These are phyloP conservation scores for Porphyrellus sp. DNA, from an alignment of 1,284 basidiomycete species.

Conservation along the genomic window DNA sequence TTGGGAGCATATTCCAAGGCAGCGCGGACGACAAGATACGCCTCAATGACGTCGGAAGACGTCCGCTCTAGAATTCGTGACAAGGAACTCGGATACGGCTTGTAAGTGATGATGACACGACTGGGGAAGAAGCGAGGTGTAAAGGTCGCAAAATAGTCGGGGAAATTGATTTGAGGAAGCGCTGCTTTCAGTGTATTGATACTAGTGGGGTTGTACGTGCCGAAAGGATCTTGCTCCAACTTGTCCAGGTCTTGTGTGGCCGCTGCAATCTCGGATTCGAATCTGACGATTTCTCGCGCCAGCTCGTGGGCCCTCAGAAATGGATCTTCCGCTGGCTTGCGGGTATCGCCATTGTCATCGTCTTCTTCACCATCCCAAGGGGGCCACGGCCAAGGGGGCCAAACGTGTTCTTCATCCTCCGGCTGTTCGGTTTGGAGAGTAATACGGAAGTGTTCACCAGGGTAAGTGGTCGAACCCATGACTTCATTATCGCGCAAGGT, in stretches of 20 bases:
- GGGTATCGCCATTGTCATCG: conserved; percentile 46
- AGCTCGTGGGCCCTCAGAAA: conserved; percentile 56
- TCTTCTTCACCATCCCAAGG: conserved; percentile 67
- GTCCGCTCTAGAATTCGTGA: conserved; percentile 71
- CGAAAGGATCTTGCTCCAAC: conserved; percentile 75
- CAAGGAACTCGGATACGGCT: conserved; percentile 73
- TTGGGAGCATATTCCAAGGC: conserved; percentile 65
- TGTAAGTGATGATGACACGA: conserved; percentile 79
- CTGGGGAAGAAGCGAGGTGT: conserved; percentile 76
- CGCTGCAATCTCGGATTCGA: conserved; percentile 80
- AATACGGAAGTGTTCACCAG: conserved; percentile 17
- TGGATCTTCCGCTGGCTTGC: conserved; percentile 35
- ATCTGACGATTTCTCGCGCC: conserved; percentile 71
- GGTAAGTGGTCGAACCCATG: conserved; percentile 9
- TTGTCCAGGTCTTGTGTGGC: conserved; percentile 79
- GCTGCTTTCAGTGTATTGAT: conserved; percentile 69
- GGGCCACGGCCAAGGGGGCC: conserved; percentile 89
- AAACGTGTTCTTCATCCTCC: conserved; percentile 57
- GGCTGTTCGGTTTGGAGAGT: conserved; percentile 33
- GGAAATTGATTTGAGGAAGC: conserved; percentile 79
- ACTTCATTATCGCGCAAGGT: conserved; percentile 53
- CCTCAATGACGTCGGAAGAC: conserved; percentile 72
- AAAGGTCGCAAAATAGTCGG: conserved; percentile 81
- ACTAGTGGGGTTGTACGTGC: conserved; percentile 83
- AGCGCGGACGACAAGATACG: conserved; percentile 77